Percentiles rank a stretch among this genome's conserved stretches.
Conservation (phyloP, 495 filamentous ascomycete species). For the Penicilliopsis zonata region DNA sequence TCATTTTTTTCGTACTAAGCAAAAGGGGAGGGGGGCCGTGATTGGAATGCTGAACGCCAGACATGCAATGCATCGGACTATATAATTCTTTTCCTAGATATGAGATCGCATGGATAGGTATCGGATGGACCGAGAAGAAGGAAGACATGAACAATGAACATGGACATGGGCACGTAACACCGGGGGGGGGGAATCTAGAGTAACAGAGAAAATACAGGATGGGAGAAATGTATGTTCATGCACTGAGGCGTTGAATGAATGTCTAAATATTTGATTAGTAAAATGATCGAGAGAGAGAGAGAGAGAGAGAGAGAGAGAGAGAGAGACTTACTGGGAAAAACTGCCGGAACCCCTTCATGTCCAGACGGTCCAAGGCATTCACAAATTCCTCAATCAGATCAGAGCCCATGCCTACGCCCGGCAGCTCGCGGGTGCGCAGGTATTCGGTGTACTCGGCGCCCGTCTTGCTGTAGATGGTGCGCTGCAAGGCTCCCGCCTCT, state of each 20-base stretch:
- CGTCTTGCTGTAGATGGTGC: slow-evolving; percentile 77
- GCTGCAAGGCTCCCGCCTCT: slow-evolving; percentile 75
- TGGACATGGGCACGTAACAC: no score
- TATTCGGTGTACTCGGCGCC: slow-evolving; percentile 49
- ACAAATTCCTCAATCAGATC: slow-evolving; percentile 46
- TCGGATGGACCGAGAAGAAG: no score
- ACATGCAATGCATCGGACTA: no score
- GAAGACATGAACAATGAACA: no score
- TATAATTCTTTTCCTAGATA: no score
- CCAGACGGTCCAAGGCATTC: slow-evolving; percentile 34
- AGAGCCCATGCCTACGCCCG: slow-evolving; percentile 39
- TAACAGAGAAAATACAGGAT: slow-evolving; percentile 7
- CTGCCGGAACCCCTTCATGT: slow-evolving; percentile 40
- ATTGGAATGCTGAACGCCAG: no score
- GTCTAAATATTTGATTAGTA: slow-evolving; percentile 22
- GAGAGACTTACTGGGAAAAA: slow-evolving; percentile 40
- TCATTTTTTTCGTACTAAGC: no score
- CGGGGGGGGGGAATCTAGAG: slow-evolving; percentile 37
- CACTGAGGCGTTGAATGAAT: slow-evolving; percentile 38
- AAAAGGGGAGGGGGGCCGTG: no score
- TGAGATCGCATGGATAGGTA: no score
- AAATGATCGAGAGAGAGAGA: no score
- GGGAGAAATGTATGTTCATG: slow-evolving; percentile 15
- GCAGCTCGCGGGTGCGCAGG: slow-evolving; percentile 39
- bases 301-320: no score